phyloP scores from a whole-genome alignment of 2,329 filamentous ascomycete genomes.

The Trichoderma harzianum region DNA sequence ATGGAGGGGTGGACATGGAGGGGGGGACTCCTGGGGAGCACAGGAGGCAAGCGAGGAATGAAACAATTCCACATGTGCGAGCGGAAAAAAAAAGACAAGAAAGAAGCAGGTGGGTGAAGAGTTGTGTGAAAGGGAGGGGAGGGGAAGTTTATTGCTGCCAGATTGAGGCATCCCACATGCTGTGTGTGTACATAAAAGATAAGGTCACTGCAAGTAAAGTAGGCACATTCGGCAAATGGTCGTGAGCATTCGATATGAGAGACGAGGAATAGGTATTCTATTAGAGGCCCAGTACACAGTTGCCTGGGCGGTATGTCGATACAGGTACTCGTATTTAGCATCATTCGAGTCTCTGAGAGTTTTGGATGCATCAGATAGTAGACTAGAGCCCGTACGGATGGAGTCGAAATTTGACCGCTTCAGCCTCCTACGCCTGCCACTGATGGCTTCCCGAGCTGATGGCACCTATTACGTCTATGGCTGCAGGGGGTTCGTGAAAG shows the following conservation, averaged over 20 bases:
- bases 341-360: no score
- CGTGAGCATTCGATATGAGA: neutral
- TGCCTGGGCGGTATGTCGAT: neutral
- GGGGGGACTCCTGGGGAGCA: neutral
- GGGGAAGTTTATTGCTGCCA: neutral
- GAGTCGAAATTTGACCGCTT: neutral
- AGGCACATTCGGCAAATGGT: neutral
- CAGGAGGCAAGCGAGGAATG: neutral
- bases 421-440: slow-evolving; percentile 4
- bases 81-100: neutral
- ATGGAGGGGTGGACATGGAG: neutral
- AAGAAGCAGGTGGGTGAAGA: neutral
- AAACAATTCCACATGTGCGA: neutral
- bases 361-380: neutral
- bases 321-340: no score
- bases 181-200: neutral
- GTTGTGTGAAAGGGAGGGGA: neutral
- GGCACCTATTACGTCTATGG: slow-evolving; percentile 18
- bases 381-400: neutral
- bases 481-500: slow-evolving; percentile 15
- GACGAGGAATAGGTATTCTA: neutral
- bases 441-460: slow-evolving; percentile 17
- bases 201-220: neutral
- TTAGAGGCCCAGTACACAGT: neutral
- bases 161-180: neutral